Evolutionary conservation across 768 basidiomycete species (phyloP), one percentile per base, ranked within the genome.

Genomic region (Daedaleopsis sinensis): DNA sequence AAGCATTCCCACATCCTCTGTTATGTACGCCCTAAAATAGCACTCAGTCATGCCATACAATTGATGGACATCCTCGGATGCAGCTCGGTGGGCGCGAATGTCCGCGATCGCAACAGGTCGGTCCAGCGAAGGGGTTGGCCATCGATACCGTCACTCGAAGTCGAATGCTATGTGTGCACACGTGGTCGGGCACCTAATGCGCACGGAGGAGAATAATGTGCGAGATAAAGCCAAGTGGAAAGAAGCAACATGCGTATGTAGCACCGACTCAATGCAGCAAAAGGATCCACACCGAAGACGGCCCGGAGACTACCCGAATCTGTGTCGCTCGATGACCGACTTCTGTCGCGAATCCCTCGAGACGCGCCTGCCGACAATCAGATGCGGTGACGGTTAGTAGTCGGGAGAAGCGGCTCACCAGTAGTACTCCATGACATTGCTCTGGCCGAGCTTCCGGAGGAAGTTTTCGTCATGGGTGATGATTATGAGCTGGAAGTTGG

Each of bases 381-480:
- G 38, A 5, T 36, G 32, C 43, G 35, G n/a, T 24, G 58, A 15
- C 42, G 32, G 58, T 5, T 16, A 52, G 23, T 11, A 32, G 16
- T 27, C 42, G 19, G 64, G 24, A 32, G 27, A 32, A 43, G 48
- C 23, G 38, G 39, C 86, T 68, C 64, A 93, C 94, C 94, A 97
- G 72, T 94, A 98, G 70, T 94, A 88, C 67, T 97, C 94, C 84
- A 98, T 90, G n/a, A 93, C 92, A 65, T 93, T 89, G 63, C 84
- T 84, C 63, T 94, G 91, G 1, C 96, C 95, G 27, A 98, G 83
- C 69, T 93, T 93, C 37, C 87, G 83, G 51, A 99, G 80, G 80
- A 99, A 98, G 61, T 87, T 91, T 74, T 98, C 96, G 76, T 98
- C 95, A 74, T 98, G 96, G 3, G 97, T 99, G 74, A 96, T 96